Percentiles rank a stretch among this genome's conserved stretches.
Evolutionary conservation across 345 rosid genomes (phyloP).

Genomic region (Viola odorata): DNA sequence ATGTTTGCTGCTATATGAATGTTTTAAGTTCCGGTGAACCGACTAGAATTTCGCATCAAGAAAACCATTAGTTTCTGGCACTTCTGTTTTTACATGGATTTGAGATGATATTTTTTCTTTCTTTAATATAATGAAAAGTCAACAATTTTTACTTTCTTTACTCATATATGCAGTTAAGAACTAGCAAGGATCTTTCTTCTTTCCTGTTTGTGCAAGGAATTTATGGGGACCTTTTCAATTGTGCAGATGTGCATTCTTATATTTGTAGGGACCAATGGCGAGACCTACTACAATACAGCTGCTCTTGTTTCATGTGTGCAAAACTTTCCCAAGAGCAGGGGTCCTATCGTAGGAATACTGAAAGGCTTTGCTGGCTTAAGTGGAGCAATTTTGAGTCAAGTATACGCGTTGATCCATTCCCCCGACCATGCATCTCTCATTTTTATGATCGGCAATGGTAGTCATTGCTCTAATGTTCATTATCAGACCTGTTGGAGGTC

Average conservation of each 20-base stretch:
- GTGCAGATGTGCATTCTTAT: conserved; percentile 90
- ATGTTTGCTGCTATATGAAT: too few species aligned
- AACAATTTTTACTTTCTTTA: too few species aligned
- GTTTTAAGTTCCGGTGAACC: too few species aligned
- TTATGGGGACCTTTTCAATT: conserved; percentile 11
- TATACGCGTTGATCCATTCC: conserved; percentile 66
- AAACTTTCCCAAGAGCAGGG: conserved; percentile 93
- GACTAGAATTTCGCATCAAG: too few species aligned
- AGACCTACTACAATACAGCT: conserved; percentile 93
- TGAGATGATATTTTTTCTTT: too few species aligned
- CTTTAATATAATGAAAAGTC: too few species aligned
- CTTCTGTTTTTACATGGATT: too few species aligned
- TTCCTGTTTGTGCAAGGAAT: too few species aligned
- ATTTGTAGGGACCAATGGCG: conserved; percentile 87
- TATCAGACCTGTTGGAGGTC: conserved; percentile 92
- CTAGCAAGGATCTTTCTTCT: too few species aligned
- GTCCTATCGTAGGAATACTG: conserved; percentile 95
- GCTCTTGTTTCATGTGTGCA: conserved; percentile 93
- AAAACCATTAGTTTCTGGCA: too few species aligned
- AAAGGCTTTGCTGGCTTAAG: conserved; percentile 96
- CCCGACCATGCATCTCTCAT: conserved; percentile 79
- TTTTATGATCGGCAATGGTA: conserved; percentile 89
- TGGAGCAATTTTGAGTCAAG: conserved; percentile 93
- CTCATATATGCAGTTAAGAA: too few species aligned
- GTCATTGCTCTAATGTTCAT: conserved; percentile 69